A percentile compares a stretch with the other conserved stretches of the same genome.
Conservation (phyloP, 192 early-diverging fungal species). For the Spizellomyces sp. region DNA sequence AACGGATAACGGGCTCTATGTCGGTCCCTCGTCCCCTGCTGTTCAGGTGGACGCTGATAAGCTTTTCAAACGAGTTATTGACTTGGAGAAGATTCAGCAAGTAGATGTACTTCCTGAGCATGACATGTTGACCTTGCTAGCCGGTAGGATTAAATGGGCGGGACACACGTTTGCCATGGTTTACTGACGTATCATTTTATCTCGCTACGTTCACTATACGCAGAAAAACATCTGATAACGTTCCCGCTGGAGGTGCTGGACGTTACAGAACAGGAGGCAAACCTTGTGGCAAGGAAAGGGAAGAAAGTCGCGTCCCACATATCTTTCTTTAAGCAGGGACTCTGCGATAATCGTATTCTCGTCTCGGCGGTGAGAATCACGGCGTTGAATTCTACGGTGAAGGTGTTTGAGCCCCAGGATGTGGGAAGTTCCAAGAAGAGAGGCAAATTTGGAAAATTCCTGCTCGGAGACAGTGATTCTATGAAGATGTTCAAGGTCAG, state of each 20-base stretch:
- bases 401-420: slow-evolving; percentile 72
- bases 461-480: slow-evolving; percentile 50
- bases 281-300: slow-evolving; percentile 11
- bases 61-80: slow-evolving; percentile 49
- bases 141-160: slow-evolving; percentile 55
- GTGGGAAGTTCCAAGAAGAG: slow-evolving; percentile 44
- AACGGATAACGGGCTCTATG: slow-evolving; percentile 83
- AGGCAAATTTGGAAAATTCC: slow-evolving; percentile 57
- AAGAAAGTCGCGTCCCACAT: slow-evolving; percentile 64
- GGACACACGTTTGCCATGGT: too few species aligned
- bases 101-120: slow-evolving; percentile 84
- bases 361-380: slow-evolving; percentile 74
- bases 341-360: slow-evolving; percentile 56
- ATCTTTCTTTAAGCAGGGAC: slow-evolving; percentile 75
- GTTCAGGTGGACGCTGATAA: not conserved
- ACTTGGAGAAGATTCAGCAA: slow-evolving; percentile 79
- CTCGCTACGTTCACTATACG: not conserved
- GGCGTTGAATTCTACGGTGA: slow-evolving; percentile 73
- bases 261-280: slow-evolving; percentile 16
- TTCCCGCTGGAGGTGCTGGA: slow-evolving; percentile 31
- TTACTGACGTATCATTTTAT: too few species aligned
- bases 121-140: slow-evolving; percentile 77
- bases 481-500: slow-evolving; percentile 62
- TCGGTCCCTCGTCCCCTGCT: slow-evolving; percentile 48
- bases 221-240: slow-evolving; percentile 43